Conservation (phyloP, 345 rosid species). For the Sisymbrium irio region DNA sequence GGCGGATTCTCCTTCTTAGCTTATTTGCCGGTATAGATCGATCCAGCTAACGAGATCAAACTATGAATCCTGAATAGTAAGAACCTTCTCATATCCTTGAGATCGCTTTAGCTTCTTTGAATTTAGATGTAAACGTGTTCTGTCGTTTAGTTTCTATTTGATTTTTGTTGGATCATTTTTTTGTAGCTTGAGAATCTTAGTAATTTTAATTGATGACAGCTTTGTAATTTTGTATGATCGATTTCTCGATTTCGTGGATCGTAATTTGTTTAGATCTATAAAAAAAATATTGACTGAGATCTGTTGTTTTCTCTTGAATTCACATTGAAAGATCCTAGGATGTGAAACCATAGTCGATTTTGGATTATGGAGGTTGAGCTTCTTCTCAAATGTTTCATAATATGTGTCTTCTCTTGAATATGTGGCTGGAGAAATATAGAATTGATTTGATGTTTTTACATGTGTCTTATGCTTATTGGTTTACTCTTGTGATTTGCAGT, state of each 20-base stretch:
- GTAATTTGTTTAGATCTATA: slow-evolving; percentile 24
- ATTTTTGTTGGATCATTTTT: neutral
- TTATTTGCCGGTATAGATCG: slow-evolving; percentile 5
- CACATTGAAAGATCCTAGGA: neutral
- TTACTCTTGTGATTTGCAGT: slow-evolving; percentile 16
- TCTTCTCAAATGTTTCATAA: neutral
- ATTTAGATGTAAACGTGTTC: neutral
- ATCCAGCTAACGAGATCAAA: slow-evolving; percentile 27
- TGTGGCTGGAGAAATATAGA: neutral
- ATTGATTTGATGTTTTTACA: neutral
- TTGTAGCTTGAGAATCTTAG: neutral
- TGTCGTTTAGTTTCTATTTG: slow-evolving; percentile 4
- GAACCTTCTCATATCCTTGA: slow-evolving; percentile 14
- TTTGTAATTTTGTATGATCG: neutral
- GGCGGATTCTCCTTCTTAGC: slow-evolving; percentile 10
- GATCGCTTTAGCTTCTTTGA: slow-evolving; percentile 13
- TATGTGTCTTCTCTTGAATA: neutral
- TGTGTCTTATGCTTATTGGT: neutral
- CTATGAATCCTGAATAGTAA: slow-evolving; percentile 98
- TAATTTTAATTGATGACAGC: neutral
- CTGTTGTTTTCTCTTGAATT: neutral
- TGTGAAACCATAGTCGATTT: neutral
- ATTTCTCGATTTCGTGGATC: slow-evolving; percentile 8
- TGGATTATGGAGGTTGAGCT: neutral
- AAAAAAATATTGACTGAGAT: neutral